Evolutionary conservation across 73 alveolate species (phyloP).

Genomic region (Paramecium sexaurelia): DNA sequence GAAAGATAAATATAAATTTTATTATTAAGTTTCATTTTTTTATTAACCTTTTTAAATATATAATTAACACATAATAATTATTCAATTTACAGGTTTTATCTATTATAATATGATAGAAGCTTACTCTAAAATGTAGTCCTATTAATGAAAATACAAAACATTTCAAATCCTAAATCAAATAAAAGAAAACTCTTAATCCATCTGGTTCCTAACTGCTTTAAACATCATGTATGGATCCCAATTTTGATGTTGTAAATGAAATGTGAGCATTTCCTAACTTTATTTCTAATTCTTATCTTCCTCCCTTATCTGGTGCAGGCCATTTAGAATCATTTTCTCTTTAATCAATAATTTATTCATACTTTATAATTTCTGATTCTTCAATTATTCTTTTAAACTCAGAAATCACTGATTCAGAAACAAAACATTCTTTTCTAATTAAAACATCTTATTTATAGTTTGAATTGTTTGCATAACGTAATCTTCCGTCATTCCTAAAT

Average conservation of each 20-base stretch:
- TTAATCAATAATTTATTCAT: not conserved
- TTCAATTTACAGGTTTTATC: slow-evolving; percentile 19
- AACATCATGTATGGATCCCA: slow-evolving; percentile 88
- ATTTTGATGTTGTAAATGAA: slow-evolving; percentile 85
- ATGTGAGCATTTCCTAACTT: slow-evolving; percentile 80
- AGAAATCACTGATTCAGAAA: slow-evolving; percentile 75
- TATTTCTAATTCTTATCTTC: slow-evolving; percentile 97
- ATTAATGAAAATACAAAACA: slow-evolving; percentile 86
- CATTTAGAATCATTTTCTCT: slow-evolving; percentile 88
- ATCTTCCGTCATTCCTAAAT: slow-evolving; percentile 91
- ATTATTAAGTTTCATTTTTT: no score
- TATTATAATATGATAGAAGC: not conserved
- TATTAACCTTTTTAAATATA: not conserved
- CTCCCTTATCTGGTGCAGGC: slow-evolving; percentile 91
- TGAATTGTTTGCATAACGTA: slow-evolving; percentile 95
- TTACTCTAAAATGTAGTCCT: slow-evolving; percentile 89
- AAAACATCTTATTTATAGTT: slow-evolving; percentile 85
- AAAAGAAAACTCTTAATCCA: slow-evolving; percentile 86
- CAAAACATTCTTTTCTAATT: slow-evolving; percentile 90
- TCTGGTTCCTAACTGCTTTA: slow-evolving; percentile 89
- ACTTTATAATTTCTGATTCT: slow-evolving; percentile 89
- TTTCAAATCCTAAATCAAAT: slow-evolving; percentile 86
- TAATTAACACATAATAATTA: not conserved
- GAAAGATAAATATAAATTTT: no score
- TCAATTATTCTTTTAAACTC: slow-evolving; percentile 84